A percentile compares a stretch with the other conserved stretches of the same genome.
Evolutionary conservation across 306 rosid species (phyloP).

Genomic region (Phaseolus lunatus): DNA sequence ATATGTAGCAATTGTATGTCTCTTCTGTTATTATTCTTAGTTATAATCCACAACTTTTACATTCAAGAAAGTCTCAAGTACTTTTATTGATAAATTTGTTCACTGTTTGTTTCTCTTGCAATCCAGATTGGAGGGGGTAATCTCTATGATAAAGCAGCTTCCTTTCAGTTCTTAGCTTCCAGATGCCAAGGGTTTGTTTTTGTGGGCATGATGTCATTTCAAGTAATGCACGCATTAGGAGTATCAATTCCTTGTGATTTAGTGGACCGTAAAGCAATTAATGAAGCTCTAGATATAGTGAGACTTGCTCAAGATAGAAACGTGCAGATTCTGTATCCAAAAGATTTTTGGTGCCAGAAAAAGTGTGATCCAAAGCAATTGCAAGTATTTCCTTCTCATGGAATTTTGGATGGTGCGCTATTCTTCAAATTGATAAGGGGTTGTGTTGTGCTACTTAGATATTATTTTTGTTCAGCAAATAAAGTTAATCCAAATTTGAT

Average conservation of each 20-base stretch:
- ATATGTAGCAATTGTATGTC: slow-evolving; percentile 86
- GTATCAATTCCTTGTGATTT: slow-evolving; percentile 63
- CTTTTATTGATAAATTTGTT: slow-evolving; percentile 18
- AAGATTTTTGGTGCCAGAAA: slow-evolving; percentile 83
- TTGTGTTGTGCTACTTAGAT: slow-evolving; percentile 27
- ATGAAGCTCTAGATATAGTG: slow-evolving; percentile 63
- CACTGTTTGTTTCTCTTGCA: slow-evolving; percentile 36
- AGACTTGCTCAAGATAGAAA: slow-evolving; percentile 60
- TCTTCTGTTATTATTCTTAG: slow-evolving; percentile 33
- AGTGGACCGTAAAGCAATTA: slow-evolving; percentile 58
- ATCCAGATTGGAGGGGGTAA: slow-evolving; percentile 89
- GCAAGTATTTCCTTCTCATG: slow-evolving; percentile 65
- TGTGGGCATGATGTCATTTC: slow-evolving; percentile 92
- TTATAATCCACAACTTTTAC: slow-evolving; percentile 18
- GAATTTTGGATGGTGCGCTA: slow-evolving; percentile 72
- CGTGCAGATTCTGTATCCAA: slow-evolving; percentile 69
- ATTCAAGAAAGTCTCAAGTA: slow-evolving; percentile 28
- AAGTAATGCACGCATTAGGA: slow-evolving; percentile 82
- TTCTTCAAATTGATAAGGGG: slow-evolving; percentile 25
- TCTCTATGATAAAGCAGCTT: slow-evolving; percentile 68
- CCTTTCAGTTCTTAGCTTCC: slow-evolving; percentile 76
- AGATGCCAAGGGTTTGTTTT: slow-evolving; percentile 77
- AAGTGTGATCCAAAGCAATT: slow-evolving; percentile 55
- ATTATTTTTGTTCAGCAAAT: slow-evolving; percentile 19
- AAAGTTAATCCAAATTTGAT: slow-evolving; percentile 31